Evolutionary conservation across 2,329 filamentous ascomycete genomes (phyloP).

Genomic region (Scytalidium sp.): DNA sequence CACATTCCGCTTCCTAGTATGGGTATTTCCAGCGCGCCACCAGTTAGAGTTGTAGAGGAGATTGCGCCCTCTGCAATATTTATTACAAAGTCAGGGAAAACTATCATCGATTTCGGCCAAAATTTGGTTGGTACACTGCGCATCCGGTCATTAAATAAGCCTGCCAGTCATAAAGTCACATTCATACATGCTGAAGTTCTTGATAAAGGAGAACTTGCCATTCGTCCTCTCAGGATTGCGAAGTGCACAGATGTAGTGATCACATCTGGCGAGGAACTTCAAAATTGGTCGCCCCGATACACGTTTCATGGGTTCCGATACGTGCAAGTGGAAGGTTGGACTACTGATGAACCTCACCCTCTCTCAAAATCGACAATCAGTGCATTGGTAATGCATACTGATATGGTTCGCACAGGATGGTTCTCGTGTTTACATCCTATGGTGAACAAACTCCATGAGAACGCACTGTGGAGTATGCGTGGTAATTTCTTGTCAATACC

Average conservation of each 20-base stretch:
- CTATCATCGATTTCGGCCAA: slow-evolving; percentile 40
- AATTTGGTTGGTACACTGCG: slow-evolving; percentile 38
- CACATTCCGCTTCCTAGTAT: slow-evolving; percentile 29
- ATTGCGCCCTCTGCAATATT: slow-evolving; percentile 3
- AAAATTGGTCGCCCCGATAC: slow-evolving; percentile 38
- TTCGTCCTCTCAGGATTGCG: slow-evolving; percentile 36
- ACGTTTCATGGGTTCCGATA: slow-evolving; percentile 49
- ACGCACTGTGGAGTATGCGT: slow-evolving; percentile 43
- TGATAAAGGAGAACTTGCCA: slow-evolving; percentile 38
- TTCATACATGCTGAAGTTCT: slow-evolving; percentile 42
- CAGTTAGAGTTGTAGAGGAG: slow-evolving; percentile 34
- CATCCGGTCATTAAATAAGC: slow-evolving; percentile 37
- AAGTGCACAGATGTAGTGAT: slow-evolving; percentile 35
- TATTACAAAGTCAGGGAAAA: slow-evolving; percentile 31
- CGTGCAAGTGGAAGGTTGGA: slow-evolving; percentile 18
- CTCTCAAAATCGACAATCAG: slow-evolving; percentile 10
- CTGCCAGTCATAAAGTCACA: slow-evolving; percentile 35
- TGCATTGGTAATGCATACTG: slow-evolving; percentile 20
- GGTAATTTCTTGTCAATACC: slow-evolving; percentile 44
- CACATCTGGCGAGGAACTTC: slow-evolving; percentile 27
- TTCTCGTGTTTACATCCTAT: slow-evolving; percentile 24
- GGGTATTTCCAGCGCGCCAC: slow-evolving; percentile 38
- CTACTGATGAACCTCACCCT: background rate
- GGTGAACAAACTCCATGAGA: slow-evolving; percentile 43
- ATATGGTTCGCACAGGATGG: slow-evolving; percentile 20